These are phyloP conservation scores for Udeniomyces megalosporus DNA, from an alignment of 768 basidiomycete species.

Conservation along the genomic window DNA sequence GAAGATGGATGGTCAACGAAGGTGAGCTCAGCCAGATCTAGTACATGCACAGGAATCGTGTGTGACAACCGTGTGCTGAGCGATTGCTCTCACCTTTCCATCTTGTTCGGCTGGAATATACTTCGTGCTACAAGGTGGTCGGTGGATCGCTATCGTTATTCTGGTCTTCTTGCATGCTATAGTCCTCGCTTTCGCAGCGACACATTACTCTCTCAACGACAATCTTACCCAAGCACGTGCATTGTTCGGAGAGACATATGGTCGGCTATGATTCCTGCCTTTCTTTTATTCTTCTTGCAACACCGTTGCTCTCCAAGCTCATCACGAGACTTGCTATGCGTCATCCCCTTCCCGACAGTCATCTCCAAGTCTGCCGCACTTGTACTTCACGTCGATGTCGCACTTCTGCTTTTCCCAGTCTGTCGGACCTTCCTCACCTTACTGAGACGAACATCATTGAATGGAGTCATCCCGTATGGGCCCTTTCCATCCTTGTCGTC, in stretches of 20 bases:
- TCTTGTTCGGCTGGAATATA: neutral
- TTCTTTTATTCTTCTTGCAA: slow-evolving; percentile 21
- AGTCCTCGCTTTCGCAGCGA: slow-evolving; percentile 56
- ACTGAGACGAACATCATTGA: slow-evolving; percentile 63
- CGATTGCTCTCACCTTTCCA: neutral
- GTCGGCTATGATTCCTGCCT: no score
- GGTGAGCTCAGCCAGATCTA: slow-evolving; percentile 32
- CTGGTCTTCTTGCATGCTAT: slow-evolving; percentile 70
- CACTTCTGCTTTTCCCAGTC: slow-evolving; percentile 85
- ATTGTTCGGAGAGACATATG: slow-evolving; percentile 60
- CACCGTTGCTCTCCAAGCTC: neutral
- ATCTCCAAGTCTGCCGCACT: slow-evolving; percentile 79
- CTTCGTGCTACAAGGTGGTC: slow-evolving; percentile 31
- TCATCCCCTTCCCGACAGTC: slow-evolving; percentile 33
- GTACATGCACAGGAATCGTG: neutral
- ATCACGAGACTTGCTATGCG: neutral
- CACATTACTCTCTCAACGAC: slow-evolving; percentile 67
- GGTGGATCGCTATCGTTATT: slow-evolving; percentile 55
- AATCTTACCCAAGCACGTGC: slow-evolving; percentile 50
- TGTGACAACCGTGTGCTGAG: neutral
- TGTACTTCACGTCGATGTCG: slow-evolving; percentile 74
- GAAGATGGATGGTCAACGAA: slow-evolving; percentile 88
- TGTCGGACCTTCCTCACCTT: slow-evolving; percentile 89
- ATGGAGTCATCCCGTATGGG: slow-evolving; percentile 22
- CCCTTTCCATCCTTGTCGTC: neutral